These are phyloP conservation scores for Xylaria sp. DNA, from an alignment of 2,329 filamentous ascomycete species.

Conservation along the genomic window DNA sequence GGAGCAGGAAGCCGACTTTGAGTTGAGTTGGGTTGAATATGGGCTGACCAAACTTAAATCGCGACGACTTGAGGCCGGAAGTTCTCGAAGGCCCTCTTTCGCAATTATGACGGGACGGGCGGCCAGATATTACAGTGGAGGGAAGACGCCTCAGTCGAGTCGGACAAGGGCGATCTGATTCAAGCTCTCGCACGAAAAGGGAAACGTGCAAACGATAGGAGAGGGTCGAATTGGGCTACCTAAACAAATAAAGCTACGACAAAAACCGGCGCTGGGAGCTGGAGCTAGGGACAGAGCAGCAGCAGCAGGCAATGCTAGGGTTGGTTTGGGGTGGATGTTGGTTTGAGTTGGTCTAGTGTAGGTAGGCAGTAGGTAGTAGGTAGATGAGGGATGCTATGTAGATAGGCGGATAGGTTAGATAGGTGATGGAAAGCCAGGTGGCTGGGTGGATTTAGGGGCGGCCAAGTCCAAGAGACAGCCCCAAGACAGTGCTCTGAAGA, in stretches of 20 bases:
- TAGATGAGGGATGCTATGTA: too few relatives aligned
- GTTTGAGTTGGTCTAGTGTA: slow-evolving; percentile 14
- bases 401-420: too few relatives aligned
- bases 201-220: slow-evolving; percentile 1
- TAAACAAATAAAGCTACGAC: slow-evolving; percentile 9
- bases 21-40: slow-evolving; percentile 8
- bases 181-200: slow-evolving; percentile 26
- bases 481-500: slow-evolving; percentile 13
- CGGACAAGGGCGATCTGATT: slow-evolving; percentile 16
- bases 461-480: slow-evolving; percentile 16
- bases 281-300: slow-evolving; percentile 18
- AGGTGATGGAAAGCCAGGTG: slow-evolving; percentile 30
- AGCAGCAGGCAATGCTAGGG: slow-evolving; percentile 14
- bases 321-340: slow-evolving; percentile 14
- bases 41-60: slow-evolving; percentile 20
- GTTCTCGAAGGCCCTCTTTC: slow-evolving; percentile 4
- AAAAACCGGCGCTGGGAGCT: slow-evolving; percentile 19
- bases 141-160: slow-evolving; percentile 17
- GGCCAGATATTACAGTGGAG: slow-evolving; percentile 7
- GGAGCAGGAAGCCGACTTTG: slow-evolving; percentile 7
- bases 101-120: slow-evolving; percentile 16
- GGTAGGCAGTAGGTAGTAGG: too few relatives aligned
- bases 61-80: neutral
- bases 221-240: slow-evolving; percentile 8
- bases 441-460: slow-evolving; percentile 33